These are phyloP conservation scores for Rhodotorula paludigena DNA, from an alignment of 768 basidiomycete species.

Conservation along the genomic window DNA sequence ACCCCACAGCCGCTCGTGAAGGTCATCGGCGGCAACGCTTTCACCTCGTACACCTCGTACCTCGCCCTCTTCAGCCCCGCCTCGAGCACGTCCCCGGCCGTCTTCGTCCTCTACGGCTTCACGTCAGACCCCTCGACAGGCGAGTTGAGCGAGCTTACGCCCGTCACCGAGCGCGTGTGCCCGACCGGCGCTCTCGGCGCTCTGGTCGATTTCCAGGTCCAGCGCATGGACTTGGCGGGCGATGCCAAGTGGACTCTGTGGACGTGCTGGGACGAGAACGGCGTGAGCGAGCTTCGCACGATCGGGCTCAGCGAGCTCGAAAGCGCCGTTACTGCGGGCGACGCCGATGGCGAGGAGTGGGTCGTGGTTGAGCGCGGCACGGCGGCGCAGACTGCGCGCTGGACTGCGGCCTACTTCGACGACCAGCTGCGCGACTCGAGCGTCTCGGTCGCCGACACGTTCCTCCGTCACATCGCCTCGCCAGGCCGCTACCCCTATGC, in stretches of 20 bases:
- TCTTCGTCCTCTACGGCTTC: constrained; percentile 29
- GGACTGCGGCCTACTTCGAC: constrained; percentile 78
- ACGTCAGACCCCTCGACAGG: constrained; percentile 6
- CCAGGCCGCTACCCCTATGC: constrained; percentile 81
- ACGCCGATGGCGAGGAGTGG: constrained; percentile 41
- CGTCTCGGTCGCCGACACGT: constrained; percentile 64
- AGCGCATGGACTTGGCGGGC: constrained; percentile 48
- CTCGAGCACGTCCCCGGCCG: constrained; percentile 56
- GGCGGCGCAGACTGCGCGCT: constrained; percentile 35
- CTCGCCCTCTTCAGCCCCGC: constrained; percentile 68
- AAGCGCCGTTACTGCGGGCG: constrained; percentile 34
- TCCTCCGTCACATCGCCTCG: constrained; percentile 73
- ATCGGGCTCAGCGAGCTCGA: constrained; percentile 38
- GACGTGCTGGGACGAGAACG: constrained; percentile 65
- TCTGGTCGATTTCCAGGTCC: constrained; percentile 39
- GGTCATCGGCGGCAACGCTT: constrained; percentile 54
- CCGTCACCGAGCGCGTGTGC: constrained; percentile 15
- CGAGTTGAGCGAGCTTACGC: constrained; percentile 11
- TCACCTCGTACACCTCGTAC: constrained; percentile 48
- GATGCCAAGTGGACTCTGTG: constrained; percentile 57
- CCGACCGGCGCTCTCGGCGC: constrained; percentile 37
- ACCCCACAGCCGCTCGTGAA: constrained; percentile 54
- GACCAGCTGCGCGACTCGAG: constrained; percentile 63
- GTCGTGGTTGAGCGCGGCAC: constrained; percentile 32
- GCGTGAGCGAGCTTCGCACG: constrained; percentile 11